Base-by-base conservation (phyloP, 495 filamentous ascomycete genomes). In the Aspergillus nidulans region DNA sequence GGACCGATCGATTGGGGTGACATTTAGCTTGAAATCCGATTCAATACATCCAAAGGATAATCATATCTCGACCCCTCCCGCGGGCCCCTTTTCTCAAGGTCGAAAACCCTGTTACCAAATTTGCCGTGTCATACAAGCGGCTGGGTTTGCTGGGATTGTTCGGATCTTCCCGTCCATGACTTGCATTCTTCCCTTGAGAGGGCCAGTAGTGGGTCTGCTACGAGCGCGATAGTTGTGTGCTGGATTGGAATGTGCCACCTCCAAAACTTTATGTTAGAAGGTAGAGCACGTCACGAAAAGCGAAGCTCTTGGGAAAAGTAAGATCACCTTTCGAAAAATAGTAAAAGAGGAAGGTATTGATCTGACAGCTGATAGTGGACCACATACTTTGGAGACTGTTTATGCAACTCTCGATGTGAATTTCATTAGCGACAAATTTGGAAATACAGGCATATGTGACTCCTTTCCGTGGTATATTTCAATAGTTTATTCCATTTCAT, bases 91-190 rank as follows among this genome's bases (percentile, higher is more conserved):
- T 44, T 26, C 41, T 25, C 34, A 30, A 49, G 46, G 26, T 36
- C 34, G 26, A 49, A 53, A 19, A 32, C 43, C 56, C 49, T 55
- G 60, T 55, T 53, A 57, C 49, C 57, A 49, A 63, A 63, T 58
- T 55, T 63, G 58, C 58, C 61, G 60, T 56, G 44, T 60, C 55
- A 34, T 34, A 34, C 9, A 6, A 34, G 43, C 32, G 36, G 24
- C 52, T 49, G 49, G 26, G 41, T 36, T 47, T 38, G 40, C 45
- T 53, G 53, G 44, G 41, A 55, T 56, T 57, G 46, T 53, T 60
- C 61, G 61, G 61, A 60, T 63, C 48, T 56, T 60, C 52, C 61
- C 61, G 61, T 60, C 42, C 25, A 63, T 63, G 61, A 60, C 61
- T 60, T 60, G 61, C 48, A 50, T 60, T 39, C 48, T 40, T 60